Conservation (phyloP, 2,329 filamentous ascomycete species). For the Colletotrichum melonis region DNA sequence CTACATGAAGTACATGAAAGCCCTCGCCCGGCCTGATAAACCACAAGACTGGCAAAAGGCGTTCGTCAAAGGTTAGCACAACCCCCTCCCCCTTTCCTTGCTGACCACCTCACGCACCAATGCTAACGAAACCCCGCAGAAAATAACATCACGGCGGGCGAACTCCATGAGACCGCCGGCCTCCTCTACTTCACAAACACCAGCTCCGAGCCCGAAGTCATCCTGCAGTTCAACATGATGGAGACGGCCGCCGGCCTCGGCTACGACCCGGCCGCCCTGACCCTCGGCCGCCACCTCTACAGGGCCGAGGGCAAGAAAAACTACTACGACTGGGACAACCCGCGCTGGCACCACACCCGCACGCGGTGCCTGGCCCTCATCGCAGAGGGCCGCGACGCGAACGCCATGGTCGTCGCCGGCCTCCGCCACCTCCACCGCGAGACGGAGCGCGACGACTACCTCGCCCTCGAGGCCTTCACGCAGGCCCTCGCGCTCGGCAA, state of each 20-base stretch:
- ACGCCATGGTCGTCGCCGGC: constrained; percentile 49
- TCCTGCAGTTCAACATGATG: constrained; percentile 40
- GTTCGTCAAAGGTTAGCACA: constrained; percentile 16
- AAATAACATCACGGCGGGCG: background rate
- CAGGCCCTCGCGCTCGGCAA: constrained; percentile 9
- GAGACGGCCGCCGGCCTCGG: constrained; percentile 46
- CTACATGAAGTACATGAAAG: constrained; percentile 14
- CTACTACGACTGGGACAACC: constrained; percentile 37
- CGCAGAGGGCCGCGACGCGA: constrained; percentile 43
- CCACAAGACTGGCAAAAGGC: background rate
- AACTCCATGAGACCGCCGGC: constrained; percentile 19
- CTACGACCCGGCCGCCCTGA: constrained; percentile 44
- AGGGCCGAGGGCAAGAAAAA: background rate
- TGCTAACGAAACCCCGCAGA: constrained; percentile 9
- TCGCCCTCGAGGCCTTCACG: constrained; percentile 19
- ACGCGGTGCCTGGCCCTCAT: constrained; percentile 46
- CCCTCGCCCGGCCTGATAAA: background rate
- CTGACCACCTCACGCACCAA: background rate
- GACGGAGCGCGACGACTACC: background rate
- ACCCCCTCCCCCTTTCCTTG: no score
- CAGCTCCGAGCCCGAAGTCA: background rate
- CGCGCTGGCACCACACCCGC: constrained; percentile 39
- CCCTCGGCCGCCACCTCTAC: constrained; percentile 6
- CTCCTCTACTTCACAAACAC: background rate
- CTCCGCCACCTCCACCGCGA: constrained; percentile 3